A percentile compares a stretch with the other conserved stretches of the same genome.
Evolutionary conservation across 192 early-diverging fungal species (phyloP).

Genomic region (Geosiphon pyriformis): DNA sequence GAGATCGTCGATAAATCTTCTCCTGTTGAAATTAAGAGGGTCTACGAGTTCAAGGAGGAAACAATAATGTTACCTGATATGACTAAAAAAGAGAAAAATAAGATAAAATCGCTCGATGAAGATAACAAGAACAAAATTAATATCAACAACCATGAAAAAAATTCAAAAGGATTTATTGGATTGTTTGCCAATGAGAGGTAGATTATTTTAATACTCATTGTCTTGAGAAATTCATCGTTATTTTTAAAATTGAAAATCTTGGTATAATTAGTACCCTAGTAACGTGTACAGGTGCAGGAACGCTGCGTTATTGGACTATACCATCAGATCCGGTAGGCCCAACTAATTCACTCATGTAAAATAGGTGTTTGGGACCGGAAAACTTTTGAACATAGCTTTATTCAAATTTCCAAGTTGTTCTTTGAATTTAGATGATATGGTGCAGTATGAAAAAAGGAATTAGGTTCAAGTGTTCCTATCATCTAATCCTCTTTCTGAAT

Average conservation of each 20-base stretch:
- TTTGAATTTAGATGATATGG: too few relatives aligned
- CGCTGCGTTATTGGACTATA: conserved; percentile 4
- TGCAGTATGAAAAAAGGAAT: too few relatives aligned
- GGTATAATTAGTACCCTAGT: conserved; percentile 1
- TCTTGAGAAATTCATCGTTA: background rate
- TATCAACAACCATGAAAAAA: conserved; percentile 21
- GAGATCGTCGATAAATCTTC: conserved; percentile 38
- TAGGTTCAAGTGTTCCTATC: too few relatives aligned
- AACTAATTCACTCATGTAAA: background rate
- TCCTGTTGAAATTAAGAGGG: conserved; percentile 29
- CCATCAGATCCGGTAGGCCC: background rate
- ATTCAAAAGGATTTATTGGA: conserved; percentile 43
- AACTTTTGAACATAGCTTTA: conserved; percentile 7
- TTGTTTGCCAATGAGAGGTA: conserved; percentile 44
- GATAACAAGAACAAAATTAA: too few relatives aligned
- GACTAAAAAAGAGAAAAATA: too few relatives aligned
- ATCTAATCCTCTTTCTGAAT: too few relatives aligned
- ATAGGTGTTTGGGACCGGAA: background rate
- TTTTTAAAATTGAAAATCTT: background rate
- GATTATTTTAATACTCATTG: conserved; percentile 12
- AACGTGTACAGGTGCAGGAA: conserved; percentile 12
- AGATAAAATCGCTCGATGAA: too few relatives aligned
- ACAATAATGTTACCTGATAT: too few relatives aligned
- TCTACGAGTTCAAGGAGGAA: conserved; percentile 33
- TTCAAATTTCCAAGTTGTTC: too few relatives aligned